A percentile compares a stretch with the other conserved stretches of the same genome.
phyloP scores from a whole-genome alignment of 345 rosid genomes.

The Pugionium dolabratum region DNA sequence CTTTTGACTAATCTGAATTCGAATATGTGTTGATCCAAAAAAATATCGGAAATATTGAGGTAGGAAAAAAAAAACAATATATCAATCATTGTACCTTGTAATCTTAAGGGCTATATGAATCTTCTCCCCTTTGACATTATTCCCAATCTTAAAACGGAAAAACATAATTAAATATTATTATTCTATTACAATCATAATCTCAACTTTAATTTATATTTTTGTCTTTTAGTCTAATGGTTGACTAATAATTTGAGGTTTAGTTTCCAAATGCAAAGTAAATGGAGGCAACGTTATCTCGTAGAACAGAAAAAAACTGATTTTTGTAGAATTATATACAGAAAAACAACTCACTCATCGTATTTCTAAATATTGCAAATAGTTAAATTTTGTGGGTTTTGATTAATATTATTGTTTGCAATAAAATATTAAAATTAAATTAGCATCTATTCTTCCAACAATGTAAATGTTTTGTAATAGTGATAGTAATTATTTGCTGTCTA shows the following conservation, averaged over 20 bases:
- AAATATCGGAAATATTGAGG: constrained; percentile 6
- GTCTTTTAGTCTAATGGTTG: neutral
- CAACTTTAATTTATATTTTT: constrained; percentile 2
- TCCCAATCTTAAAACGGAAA: neutral
- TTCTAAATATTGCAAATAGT: too few relatives aligned
- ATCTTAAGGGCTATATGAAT: constrained; percentile 10
- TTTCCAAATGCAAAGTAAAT: too few relatives aligned
- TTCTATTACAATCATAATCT: neutral
- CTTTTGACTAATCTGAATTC: constrained; percentile 1
- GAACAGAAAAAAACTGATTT: too few relatives aligned
- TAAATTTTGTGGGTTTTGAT: too few relatives aligned
- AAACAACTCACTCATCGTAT: too few relatives aligned
- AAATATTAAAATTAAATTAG: too few relatives aligned
- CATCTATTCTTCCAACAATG: neutral
- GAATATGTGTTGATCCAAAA: neutral
- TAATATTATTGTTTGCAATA: too few relatives aligned
- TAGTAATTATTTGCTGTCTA: neutral
- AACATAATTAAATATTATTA: too few relatives aligned
- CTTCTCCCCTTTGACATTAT: constrained; percentile 3
- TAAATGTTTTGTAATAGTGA: neutral
- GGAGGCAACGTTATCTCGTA: too few relatives aligned
- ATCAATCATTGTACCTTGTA: constrained; percentile 7
- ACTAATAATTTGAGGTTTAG: too few relatives aligned
- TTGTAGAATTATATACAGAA: too few relatives aligned
- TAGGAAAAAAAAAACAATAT: constrained; percentile 1